These are phyloP conservation scores for Brassica balearica DNA, from an alignment of 441 rosid species.

Conservation along the genomic window DNA sequence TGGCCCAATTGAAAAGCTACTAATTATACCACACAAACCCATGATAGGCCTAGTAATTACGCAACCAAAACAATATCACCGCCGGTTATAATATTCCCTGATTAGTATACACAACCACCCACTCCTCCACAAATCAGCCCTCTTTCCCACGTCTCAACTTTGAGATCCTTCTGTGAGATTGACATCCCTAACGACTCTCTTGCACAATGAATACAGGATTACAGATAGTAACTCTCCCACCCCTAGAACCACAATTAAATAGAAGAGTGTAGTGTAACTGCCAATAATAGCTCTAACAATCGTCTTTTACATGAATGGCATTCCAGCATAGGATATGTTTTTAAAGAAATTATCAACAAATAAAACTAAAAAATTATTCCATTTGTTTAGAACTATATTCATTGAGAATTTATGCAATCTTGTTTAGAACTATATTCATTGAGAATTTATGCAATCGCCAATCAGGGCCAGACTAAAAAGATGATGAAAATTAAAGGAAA, in stretches of 20 bases:
- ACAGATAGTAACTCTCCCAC: neutral
- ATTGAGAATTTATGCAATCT: too few species aligned
- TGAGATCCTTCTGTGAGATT: neutral
- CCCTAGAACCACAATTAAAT: neutral
- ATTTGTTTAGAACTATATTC: too few species aligned
- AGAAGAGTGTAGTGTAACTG: neutral
- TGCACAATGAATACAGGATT: neutral
- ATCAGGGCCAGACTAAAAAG: too few species aligned
- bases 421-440: neutral
- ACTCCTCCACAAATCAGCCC: neutral
- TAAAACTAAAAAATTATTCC: neutral
- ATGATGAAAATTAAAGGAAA: too few species aligned
- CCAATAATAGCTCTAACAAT: neutral
- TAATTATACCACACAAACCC: neutral
- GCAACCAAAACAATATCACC: neutral
- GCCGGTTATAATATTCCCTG: too few species aligned
- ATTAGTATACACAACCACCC: neutral
- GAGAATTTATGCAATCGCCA: neutral
- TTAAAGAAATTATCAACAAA: neutral
- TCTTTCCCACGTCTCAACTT: neutral
- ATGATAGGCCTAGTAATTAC: neutral
- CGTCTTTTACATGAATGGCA: neutral
- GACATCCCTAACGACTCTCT: neutral
- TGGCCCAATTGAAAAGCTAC: too few species aligned
- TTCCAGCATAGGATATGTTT: neutral